These are phyloP conservation scores for Hypsizygus marmoreus DNA, from an alignment of 768 basidiomycete species.

Conservation along the genomic window DNA sequence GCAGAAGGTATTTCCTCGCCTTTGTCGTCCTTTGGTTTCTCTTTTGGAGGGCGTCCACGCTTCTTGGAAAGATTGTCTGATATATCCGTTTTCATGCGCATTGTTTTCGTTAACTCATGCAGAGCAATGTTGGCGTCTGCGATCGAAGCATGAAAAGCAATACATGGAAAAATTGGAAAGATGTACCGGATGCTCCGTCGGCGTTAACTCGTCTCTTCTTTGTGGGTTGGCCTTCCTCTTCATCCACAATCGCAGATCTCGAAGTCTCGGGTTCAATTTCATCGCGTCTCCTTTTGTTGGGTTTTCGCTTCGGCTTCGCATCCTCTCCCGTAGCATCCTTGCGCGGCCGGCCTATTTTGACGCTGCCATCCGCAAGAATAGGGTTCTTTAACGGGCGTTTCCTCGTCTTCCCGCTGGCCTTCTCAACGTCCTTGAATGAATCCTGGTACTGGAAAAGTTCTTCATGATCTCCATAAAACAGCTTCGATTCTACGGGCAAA, in stretches of 20 bases:
- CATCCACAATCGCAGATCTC: constrained; percentile 5
- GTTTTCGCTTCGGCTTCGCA: constrained; percentile 16
- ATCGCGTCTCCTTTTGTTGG: constrained; percentile 22
- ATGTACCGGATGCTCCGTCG: constrained; percentile 11
- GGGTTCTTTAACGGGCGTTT: constrained; percentile 44
- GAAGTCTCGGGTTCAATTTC: constrained; percentile 9
- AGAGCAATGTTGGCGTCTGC: no score
- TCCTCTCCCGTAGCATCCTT: constrained; percentile 34
- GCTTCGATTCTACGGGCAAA: constrained; percentile 35
- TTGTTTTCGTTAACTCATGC: no score
- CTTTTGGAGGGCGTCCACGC: constrained; percentile 39
- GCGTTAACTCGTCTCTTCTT: constrained; percentile 27
- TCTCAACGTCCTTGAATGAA: constrained; percentile 41
- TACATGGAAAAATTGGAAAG: neutral
- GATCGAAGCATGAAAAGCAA: no score
- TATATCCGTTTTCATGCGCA: neutral
- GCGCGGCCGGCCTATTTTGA: constrained; percentile 62
- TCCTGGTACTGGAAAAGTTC: constrained; percentile 52
- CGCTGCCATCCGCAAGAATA: constrained; percentile 47
- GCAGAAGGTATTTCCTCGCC: constrained; percentile 10
- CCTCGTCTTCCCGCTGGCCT: constrained; percentile 32
- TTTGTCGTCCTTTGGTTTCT: constrained; percentile 16
- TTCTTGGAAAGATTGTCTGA: constrained; percentile 30
- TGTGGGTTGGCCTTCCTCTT: constrained; percentile 14
- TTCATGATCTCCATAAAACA: constrained; percentile 56